Base-by-base conservation (phyloP, 1,139 yeast genomes). In the Scheffersomyces insectosa region DNA sequence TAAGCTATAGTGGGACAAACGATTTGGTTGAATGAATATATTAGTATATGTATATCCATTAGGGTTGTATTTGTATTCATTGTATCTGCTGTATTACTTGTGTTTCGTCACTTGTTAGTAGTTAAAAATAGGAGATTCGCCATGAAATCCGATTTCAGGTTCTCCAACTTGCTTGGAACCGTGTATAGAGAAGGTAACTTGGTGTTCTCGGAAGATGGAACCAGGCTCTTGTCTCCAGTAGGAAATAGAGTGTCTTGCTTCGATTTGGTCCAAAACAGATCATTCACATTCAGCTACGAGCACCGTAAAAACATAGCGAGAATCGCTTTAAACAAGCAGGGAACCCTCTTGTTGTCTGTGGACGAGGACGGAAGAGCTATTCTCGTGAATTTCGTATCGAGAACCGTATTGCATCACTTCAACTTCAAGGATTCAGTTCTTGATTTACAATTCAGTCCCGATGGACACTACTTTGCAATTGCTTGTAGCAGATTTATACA, bases 341-440 rank as follows among this genome's bases (percentile, higher is more conserved):
- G 85, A 12, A 86, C 96, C 0, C 74, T 95, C 39, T 63, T 93
- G 56, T 60, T 93, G n/a, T 80, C 96, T 3, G 89, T 93, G 2
- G 99, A 95, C 60, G 84, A 77, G 42, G 96, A 90, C 56, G 99
- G 99, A 0, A 76, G 97, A 54, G 98, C 96, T 16, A 89, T 93
- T 39, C 73, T 93, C 48, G 96, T 88, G 30, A 93, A 95, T 62
- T 90, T 85, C 60, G 76, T 78, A 33, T 79, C 96, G 32, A 77
- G 96, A 51, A 85, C 89, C 1, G 98, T 91, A n/a, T 72, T 93
- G 48, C 97, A 93, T 64, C 96, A 93, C 65, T 90, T 93, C 75
- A 95, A 90, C 63, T 93, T 95, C 70, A 88, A 86, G 59, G 95
- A 86, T 28, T 70, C 66, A 39, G 96, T 93, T 12, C 64, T 70